Percentiles rank a stretch among this genome's conserved stretches.
Conservation (phyloP, 2,329 filamentous ascomycete species). For the Fusarium longipes region DNA sequence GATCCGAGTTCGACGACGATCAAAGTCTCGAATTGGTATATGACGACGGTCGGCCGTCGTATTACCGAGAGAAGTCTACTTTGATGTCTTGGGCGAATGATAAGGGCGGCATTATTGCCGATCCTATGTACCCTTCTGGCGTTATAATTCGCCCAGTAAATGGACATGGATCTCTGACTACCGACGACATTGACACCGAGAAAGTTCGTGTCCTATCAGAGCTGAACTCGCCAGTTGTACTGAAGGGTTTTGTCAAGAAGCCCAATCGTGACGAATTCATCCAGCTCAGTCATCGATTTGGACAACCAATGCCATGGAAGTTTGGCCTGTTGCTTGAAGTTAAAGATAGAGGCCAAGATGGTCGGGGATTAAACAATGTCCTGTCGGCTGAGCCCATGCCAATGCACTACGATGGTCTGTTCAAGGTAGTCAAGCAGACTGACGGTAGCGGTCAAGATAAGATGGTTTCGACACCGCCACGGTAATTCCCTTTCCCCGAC, state of each 20-base stretch:
- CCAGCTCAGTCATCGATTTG: conserved; percentile 59
- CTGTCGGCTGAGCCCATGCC: conserved; percentile 66
- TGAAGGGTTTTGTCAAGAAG: conserved; percentile 63
- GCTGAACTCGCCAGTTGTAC: conserved; percentile 62
- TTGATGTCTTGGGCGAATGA: conserved; percentile 56
- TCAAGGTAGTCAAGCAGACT: conserved; percentile 60
- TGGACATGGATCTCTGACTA: conserved; percentile 49
- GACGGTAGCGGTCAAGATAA: conserved; percentile 55
- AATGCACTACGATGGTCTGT: conserved; percentile 68
- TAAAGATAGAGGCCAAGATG: conserved; percentile 59
- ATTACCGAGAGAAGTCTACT: conserved; percentile 61
- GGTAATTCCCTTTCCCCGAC: conserved; percentile 51
- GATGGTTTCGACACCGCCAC: conserved; percentile 57
- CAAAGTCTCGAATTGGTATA: conserved; percentile 58
- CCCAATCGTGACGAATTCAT: conserved; percentile 59
- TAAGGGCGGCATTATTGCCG: conserved; percentile 53
- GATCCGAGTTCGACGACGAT: conserved; percentile 55
- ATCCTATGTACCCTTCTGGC: conserved; percentile 62
- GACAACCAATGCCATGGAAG: conserved; percentile 62
- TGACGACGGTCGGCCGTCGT: conserved; percentile 58
- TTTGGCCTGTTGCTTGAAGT: conserved; percentile 64
- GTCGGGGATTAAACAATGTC: conserved; percentile 62
- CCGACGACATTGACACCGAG: conserved; percentile 57
- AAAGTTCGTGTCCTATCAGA: conserved; percentile 61
- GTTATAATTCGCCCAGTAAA: conserved; percentile 54